phyloP scores from a whole-genome alignment of 2,329 filamentous ascomycete species.

The Penicillium sp. region DNA sequence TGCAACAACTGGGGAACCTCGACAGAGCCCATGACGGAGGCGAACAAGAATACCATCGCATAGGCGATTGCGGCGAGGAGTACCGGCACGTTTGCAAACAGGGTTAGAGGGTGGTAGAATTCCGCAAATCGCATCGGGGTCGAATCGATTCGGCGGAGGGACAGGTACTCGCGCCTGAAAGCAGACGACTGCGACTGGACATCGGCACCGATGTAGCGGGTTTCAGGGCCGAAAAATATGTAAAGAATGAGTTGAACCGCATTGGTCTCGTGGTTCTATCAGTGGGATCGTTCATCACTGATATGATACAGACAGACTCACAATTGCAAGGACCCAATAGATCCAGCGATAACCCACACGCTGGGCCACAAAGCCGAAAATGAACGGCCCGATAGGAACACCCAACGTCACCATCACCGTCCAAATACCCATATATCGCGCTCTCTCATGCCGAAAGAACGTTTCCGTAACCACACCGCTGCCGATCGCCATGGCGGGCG shows the following conservation, averaged over 20 bases:
- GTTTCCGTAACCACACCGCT: conserved; percentile 57
- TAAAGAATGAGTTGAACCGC: conserved; percentile 55
- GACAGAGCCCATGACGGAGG: conserved; percentile 53
- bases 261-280: conserved; percentile 47
- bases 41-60: conserved; percentile 57
- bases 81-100: conserved; percentile 49
- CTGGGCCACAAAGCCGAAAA: conserved; percentile 48
- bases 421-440: conserved; percentile 57
- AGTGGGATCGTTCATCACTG: too few species aligned
- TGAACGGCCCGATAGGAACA: conserved; percentile 41
- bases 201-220: conserved; percentile 45
- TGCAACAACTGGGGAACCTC: conserved; percentile 60
- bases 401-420: conserved; percentile 51
- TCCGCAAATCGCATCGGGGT: conserved; percentile 48
- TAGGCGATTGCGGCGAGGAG: conserved; percentile 54
- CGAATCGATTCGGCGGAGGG: conserved; percentile 51
- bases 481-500: conserved; percentile 52
- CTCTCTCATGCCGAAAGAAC: conserved; percentile 55
- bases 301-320: conserved; percentile 27
- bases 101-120: conserved; percentile 52
- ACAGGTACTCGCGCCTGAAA: conserved; percentile 47
- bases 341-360: conserved; percentile 58
- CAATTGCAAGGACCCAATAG: conserved; percentile 57
- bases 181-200: conserved; percentile 20
- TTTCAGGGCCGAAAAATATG: conserved; percentile 54